Evolutionary conservation across 306 rosid species (phyloP).

Genomic region (Vigna unguiculata): DNA sequence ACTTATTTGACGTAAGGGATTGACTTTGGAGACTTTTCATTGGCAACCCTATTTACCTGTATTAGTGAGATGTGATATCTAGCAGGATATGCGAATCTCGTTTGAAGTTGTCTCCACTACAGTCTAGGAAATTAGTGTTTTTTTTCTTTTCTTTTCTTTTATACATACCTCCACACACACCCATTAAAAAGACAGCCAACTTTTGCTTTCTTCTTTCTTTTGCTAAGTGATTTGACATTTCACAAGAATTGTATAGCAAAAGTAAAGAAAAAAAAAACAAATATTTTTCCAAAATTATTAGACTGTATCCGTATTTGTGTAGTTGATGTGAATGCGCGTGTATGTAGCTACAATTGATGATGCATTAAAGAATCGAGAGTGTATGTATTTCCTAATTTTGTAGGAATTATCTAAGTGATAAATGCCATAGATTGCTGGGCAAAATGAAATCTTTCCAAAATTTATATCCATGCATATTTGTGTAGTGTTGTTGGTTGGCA

Average conservation of each 20-base stretch:
- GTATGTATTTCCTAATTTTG: constrained; percentile 19
- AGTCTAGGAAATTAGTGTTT: too few relatives aligned
- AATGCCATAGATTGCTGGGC: not conserved
- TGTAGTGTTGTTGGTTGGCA: not conserved
- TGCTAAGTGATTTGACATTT: not conserved
- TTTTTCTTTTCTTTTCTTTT: not conserved
- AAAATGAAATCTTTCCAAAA: not conserved
- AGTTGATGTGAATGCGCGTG: not conserved
- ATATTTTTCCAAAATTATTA: not conserved
- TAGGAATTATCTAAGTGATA: not conserved
- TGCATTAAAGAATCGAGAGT: constrained; percentile 5
- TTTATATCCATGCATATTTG: not conserved
- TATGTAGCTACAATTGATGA: not conserved
- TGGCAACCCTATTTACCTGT: not conserved
- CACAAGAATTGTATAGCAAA: not conserved
- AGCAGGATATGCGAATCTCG: not conserved
- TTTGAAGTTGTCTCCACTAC: not conserved
- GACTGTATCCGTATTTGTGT: not conserved
- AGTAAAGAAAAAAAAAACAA: not conserved
- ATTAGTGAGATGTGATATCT: not conserved
- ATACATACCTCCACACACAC: not conserved
- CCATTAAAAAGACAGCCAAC: not conserved
- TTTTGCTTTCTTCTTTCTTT: not conserved
- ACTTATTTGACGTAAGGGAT: not conserved
- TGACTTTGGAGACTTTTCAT: not conserved